A percentile compares a stretch with the other conserved stretches of the same genome.
phyloP scores from a whole-genome alignment of 2,329 filamentous ascomycete genomes.

The Parascedosporium putredinis region DNA sequence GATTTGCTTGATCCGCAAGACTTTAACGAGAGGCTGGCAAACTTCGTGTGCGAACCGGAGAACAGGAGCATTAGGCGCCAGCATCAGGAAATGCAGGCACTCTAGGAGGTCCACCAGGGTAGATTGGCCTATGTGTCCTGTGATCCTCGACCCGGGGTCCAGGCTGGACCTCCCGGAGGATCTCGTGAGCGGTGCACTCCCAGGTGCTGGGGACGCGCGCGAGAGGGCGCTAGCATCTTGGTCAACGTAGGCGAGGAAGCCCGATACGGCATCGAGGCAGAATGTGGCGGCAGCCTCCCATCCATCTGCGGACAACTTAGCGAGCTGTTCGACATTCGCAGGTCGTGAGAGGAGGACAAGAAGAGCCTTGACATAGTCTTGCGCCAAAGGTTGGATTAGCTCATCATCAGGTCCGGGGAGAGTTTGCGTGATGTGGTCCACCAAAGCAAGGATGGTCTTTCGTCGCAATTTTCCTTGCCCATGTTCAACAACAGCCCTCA shows the following conservation, averaged over 20 bases:
- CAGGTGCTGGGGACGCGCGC: conserved; percentile 37
- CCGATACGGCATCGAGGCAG: conserved; percentile 51
- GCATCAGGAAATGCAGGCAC: conserved; percentile 54
- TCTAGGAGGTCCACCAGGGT: conserved; percentile 43
- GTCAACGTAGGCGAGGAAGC: conserved; percentile 34
- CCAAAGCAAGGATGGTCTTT: conserved; percentile 68
- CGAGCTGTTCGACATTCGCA: conserved; percentile 71
- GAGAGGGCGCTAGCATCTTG: conserved; percentile 22
- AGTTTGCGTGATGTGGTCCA: conserved; percentile 73
- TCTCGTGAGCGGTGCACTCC: conserved; percentile 12
- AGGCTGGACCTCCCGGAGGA: conserved; percentile 2
- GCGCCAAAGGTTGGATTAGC: conserved; percentile 58
- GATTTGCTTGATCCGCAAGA: conserved; percentile 48
- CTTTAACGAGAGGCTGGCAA: conserved; percentile 29
- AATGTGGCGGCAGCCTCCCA: conserved; percentile 67
- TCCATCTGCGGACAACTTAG: conserved; percentile 39
- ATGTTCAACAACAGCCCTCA: conserved; percentile 62
- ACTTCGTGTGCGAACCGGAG: not conserved
- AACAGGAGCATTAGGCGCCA: conserved; percentile 54
- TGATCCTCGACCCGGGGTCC: not conserved
- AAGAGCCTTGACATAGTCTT: conserved; percentile 72
- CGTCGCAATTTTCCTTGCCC: conserved; percentile 57
- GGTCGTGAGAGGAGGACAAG: conserved; percentile 58
- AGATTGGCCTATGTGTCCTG: conserved; percentile 13
- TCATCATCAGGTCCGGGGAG: conserved; percentile 51